Evolutionary conservation across 2,329 filamentous ascomycete genomes (phyloP).

Genomic region (Fusarium coffeatum): DNA sequence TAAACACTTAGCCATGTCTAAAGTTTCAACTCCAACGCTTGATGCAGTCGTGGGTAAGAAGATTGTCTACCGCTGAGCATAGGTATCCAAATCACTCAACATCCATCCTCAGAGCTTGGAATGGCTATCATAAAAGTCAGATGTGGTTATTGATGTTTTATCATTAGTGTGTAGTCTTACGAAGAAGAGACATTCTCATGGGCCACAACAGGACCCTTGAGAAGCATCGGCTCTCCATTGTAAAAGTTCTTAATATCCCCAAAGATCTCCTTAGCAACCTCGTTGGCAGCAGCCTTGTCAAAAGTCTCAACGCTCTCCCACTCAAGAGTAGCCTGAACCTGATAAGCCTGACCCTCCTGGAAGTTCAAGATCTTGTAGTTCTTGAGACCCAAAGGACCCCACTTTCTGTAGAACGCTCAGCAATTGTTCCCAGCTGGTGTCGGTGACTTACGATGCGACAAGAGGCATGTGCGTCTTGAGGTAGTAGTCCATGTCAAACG

Average conservation of each 20-base stretch:
- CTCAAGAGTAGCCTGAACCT: constrained; percentile 42
- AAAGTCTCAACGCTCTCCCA: constrained; percentile 39
- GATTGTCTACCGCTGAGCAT: no score
- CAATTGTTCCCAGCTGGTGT: background rate
- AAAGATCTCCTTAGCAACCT: constrained; percentile 25
- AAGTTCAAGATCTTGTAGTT: constrained; percentile 41
- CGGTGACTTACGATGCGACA: constrained; percentile 33
- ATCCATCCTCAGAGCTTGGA: background rate
- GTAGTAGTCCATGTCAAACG: constrained; percentile 46
- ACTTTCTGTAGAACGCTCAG: constrained; percentile 24
- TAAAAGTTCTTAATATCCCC: constrained; percentile 43
- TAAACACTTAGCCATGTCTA: no score
- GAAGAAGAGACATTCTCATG: constrained; percentile 10
- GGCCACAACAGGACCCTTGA: constrained; percentile 39
- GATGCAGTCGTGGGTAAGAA: no score
- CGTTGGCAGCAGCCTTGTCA: constrained; percentile 23
- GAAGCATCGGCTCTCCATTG: constrained; percentile 27
- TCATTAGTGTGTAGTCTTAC: background rate
- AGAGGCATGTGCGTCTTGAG: constrained; percentile 46
- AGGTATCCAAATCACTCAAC: background rate
- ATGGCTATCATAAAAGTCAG: background rate
- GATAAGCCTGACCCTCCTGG: constrained; percentile 31
- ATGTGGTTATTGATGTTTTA: no score
- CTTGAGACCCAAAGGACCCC: constrained; percentile 35
- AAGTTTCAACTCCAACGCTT: no score